Evolutionary conservation across 345 rosid species (phyloP), one percentile per base, ranked within the genome.

Genomic region (Camelina sativa): DNA sequence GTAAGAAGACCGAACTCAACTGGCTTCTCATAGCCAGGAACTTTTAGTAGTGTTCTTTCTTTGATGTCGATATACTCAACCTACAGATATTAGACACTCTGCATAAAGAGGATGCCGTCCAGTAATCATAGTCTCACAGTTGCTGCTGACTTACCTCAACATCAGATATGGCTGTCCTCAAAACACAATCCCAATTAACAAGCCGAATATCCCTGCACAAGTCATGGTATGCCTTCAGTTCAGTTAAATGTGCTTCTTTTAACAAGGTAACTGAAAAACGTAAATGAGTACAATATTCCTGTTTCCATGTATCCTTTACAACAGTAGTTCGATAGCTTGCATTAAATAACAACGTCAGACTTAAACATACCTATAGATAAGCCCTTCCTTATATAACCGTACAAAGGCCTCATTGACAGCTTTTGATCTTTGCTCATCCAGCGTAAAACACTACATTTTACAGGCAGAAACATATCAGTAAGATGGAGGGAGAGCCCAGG

Each of bases 1-100:
- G 93, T 90, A 73, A 95, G 73, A 55, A 95, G 88, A 56, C 99
- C 99, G 86, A 95, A 95, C 73, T 95, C 97, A 55, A 90, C 97
- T 3, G 89, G 92, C 66, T 88, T 84, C 43, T 92, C 88, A 66
- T 92, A 90, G 60, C 93, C 93, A 73, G 98, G 99, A 54, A 95
- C 89, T 48, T 76, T 81, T 50, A 86, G 77, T 53, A 76, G 80
- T 1, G 93, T 88, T 76, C 67, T 82, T 62, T 84, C 96, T 73
- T 87, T 91, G 67, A 95, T 89, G 48, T 92, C 99, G 16, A 67
- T 83, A 80, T 90, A 73, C 69, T 90, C 94, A 70, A 95, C 99
- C 98, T 95, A 76, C 71, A 85, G 66, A 80, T 32, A 72, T 60
- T 57, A 54, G 67, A 65, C 35, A 11, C 69, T 80, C 63, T 7